Base-by-base conservation (phyloP, 345 rosid genomes). In the Erysimum cheiranthoides region DNA sequence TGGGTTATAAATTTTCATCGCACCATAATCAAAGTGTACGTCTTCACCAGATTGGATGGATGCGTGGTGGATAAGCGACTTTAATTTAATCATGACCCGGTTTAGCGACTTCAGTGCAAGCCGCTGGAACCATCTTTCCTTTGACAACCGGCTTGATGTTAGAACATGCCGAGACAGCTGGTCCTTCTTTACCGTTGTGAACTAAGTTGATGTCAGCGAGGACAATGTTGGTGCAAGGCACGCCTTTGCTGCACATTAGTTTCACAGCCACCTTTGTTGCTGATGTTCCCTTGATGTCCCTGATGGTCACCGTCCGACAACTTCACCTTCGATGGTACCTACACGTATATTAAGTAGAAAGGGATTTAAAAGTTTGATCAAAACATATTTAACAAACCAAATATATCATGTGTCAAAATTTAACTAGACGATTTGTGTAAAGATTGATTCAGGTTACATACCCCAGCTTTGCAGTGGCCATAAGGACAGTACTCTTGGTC, bases 401-500 rank as follows among this genome's bases (percentile, higher is more conserved):
- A 49, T 16, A 12, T 8, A 47, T 47, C 2, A 6, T 6, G n/a
- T 39, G 14, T 16, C 10, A 11, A 51, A n/a, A 40, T 51, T 27
- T 8, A 12, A 5, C 3, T 8, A 31, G 14, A 58, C 0, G 34
- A n/a, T 38, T 54, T 54, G 1, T 60, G 25, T 18, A 58, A n/a
- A 57, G 7, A 46, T 68, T 47, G 38, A 61, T 61, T 68, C 0
- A n/a, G 28, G 49, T 32, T 43, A 61, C 42, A 13, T 82, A 85
- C 86, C 88, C 75, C 72, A 4, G 50, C 21, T 10, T 81, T 50
- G 82, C 91, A 88, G 4, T 72, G 38, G 35, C 61, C 73, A 13
- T 65, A 71, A 5, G 87, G 86, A 61, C 89, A 84, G 17, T 88
- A 86, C 8, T 5, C 42, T 68, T 88, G 90, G 72, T 90, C 88